Conservation (phyloP, 2,329 filamentous ascomycete genomes). For the Metarhizium anisopliae region DNA sequence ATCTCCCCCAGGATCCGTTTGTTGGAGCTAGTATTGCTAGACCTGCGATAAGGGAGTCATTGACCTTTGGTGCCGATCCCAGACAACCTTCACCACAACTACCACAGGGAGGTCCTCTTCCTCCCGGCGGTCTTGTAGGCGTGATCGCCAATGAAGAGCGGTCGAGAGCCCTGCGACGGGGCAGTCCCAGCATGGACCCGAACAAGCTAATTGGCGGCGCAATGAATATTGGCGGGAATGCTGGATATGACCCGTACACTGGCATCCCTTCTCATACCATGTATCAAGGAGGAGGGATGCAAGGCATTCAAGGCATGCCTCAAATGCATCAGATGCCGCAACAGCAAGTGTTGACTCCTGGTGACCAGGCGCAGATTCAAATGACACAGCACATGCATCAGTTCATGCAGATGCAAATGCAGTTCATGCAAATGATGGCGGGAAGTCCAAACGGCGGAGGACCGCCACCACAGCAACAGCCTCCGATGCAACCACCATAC, state of each 20-base stretch:
- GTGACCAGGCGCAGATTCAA: slow-evolving; percentile 67
- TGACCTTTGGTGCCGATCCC: slow-evolving; percentile 55
- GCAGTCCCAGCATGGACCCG: slow-evolving; percentile 60
- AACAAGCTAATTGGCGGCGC: slow-evolving; percentile 26
- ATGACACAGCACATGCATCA: slow-evolving; percentile 78
- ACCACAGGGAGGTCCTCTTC: slow-evolving; percentile 29
- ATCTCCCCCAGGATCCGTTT: slow-evolving; percentile 78
- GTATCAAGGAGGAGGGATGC: slow-evolving; percentile 22
- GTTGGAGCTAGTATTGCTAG: slow-evolving; percentile 70
- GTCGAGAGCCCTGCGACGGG: slow-evolving; percentile 66
- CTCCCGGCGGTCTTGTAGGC: slow-evolving; percentile 73
- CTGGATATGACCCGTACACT: slow-evolving; percentile 37
- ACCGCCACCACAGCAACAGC: slow-evolving; percentile 19
- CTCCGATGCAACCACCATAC: slow-evolving; percentile 11
- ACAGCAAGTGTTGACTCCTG: slow-evolving; percentile 42
- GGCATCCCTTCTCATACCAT: slow-evolving; percentile 38
- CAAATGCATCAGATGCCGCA: slow-evolving; percentile 33
- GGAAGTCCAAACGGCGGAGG: slow-evolving; percentile 21
- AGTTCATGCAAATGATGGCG: slow-evolving; percentile 81
- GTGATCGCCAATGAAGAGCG: slow-evolving; percentile 83
- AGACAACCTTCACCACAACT: slow-evolving; percentile 28
- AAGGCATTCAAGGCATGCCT: slow-evolving; percentile 15
- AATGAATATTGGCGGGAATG: slow-evolving; percentile 27
- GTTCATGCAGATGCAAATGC: slow-evolving; percentile 92
- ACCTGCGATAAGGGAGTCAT: slow-evolving; percentile 62